Conservation (phyloP, 2,329 filamentous ascomycete species). For the Pseudogymnoascus sp. region DNA sequence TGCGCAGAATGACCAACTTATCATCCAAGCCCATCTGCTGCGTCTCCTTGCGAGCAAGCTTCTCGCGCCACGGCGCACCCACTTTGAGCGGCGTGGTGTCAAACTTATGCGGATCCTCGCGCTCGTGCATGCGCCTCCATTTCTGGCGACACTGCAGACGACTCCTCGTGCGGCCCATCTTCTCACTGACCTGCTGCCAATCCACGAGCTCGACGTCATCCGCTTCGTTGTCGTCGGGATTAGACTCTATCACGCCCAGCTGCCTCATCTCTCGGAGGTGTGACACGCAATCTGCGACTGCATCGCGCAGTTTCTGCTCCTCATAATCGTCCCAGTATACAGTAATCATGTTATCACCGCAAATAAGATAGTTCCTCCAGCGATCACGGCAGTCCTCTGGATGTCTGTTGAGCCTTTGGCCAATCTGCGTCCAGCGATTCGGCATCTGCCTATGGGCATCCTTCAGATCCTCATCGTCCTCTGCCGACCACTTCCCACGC, state of each 20-base stretch:
- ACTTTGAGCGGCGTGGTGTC: constrained; percentile 12
- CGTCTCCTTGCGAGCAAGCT: constrained; percentile 36
- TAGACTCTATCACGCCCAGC: constrained; percentile 20
- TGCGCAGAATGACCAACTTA: constrained; percentile 35
- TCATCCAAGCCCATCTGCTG: constrained; percentile 36
- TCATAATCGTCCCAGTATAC: constrained; percentile 54
- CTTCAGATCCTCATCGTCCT: constrained; percentile 48
- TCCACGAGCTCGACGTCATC: constrained; percentile 37
- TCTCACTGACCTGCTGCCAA: constrained; percentile 55
- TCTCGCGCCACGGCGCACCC: constrained; percentile 33
- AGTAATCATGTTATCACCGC: constrained; percentile 41
- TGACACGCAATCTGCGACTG: constrained; percentile 44
- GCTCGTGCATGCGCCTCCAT: constrained; percentile 46
- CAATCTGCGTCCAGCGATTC: constrained; percentile 51
- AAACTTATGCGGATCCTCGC: constrained; percentile 18
- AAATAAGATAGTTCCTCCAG: constrained; percentile 59
- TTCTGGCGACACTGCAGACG: constrained; percentile 61
- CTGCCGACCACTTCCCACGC: constrained; percentile 48
- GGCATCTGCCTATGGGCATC: constrained; percentile 33
- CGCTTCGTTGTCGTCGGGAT: constrained; percentile 26
- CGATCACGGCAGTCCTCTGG: constrained; percentile 60
- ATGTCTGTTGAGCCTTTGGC: constrained; percentile 52
- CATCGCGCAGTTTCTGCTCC: constrained; percentile 42
- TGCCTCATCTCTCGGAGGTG: constrained; percentile 34
- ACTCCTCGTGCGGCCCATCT: constrained; percentile 52